phyloP scores from a whole-genome alignment of 345 rosid genomes.

The Aegle marmelos region DNA sequence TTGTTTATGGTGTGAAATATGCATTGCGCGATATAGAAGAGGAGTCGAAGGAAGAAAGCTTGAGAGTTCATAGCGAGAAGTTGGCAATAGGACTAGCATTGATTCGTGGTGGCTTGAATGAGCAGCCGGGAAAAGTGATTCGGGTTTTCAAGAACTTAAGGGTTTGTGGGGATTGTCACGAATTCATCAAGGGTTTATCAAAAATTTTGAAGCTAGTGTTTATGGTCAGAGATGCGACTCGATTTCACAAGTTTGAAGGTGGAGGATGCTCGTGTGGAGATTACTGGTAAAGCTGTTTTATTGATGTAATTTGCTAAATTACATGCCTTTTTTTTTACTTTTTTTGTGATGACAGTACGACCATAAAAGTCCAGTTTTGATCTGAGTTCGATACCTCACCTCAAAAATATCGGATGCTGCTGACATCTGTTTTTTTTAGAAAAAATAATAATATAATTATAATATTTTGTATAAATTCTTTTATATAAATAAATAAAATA shows the following conservation, averaged over 20 bases:
- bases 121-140: constrained; percentile 37
- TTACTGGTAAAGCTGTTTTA: constrained; percentile 45
- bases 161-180: constrained; percentile 81
- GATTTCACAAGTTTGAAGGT: constrained; percentile 74
- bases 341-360: not conserved
- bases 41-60: constrained; percentile 68
- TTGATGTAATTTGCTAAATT: not conserved
- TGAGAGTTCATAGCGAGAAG: constrained; percentile 84
- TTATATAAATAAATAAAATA: too few relatives aligned
- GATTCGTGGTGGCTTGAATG: constrained; percentile 38
- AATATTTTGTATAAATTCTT: too few relatives aligned
- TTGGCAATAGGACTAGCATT: constrained; percentile 79
- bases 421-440: not conserved
- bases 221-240: constrained; percentile 76
- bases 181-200: constrained; percentile 71
- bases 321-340: not conserved
- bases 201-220: constrained; percentile 43
- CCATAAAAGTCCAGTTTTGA: not conserved
- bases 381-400: not conserved
- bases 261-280: constrained; percentile 71
- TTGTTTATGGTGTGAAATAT: constrained; percentile 41
- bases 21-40: constrained; percentile 74
- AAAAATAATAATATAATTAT: too few relatives aligned
- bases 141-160: constrained; percentile 81
- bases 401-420: too few relatives aligned